Evolutionary conservation across 768 basidiomycete genomes (phyloP), one percentile per base, ranked within the genome.

Genomic region (Boletus huronensis): DNA sequence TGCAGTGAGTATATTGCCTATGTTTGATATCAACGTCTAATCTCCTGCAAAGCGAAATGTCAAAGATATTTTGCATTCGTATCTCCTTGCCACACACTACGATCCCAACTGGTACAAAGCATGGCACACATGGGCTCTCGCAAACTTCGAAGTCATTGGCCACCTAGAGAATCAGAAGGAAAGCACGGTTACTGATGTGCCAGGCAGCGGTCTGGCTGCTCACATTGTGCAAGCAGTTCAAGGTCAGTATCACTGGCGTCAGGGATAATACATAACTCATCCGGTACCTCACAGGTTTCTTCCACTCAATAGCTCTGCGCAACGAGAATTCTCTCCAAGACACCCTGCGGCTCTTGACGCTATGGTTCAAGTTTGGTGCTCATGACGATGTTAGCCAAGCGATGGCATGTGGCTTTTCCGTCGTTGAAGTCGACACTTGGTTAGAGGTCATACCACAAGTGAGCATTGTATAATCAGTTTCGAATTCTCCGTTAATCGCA

Each of bases 61-160:
- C 23, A 82, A 85, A 48, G 87, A 89, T 41, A 92, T 98, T 52
- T 74, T 99, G 7, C 82, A 86, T 59, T 85, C 90, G 5, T 98
- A 97, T 71, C 78, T 81, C 48, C 78, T 87, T 29, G 91, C 97
- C 0, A 98, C 97, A 2, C 86, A 88, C 62, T 91, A 91, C 59
- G 96, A 98, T 68, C 83, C 88, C 5, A 78, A 80, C n/a, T 99
- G 97, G 97, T 98, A 98, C 72, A 98, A 99, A 69, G 97, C 96
- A 17, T 98, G 95, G 95, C 97, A 99, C 65, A 93, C 93, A 1
- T 99, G 94, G 93, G 96, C 97, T 2, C 76, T 98, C 50, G 88
- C 94, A 3, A 98, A 98, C 70, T 95, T 97, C 59, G 93, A 98
- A 52, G 92, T 98, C 58, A 85, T 98, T 57, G 79, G 81, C 26